phyloP scores from a whole-genome alignment of 2,329 filamentous ascomycete genomes.

The Ophiocordyceps camponoti-rufipedis region DNA sequence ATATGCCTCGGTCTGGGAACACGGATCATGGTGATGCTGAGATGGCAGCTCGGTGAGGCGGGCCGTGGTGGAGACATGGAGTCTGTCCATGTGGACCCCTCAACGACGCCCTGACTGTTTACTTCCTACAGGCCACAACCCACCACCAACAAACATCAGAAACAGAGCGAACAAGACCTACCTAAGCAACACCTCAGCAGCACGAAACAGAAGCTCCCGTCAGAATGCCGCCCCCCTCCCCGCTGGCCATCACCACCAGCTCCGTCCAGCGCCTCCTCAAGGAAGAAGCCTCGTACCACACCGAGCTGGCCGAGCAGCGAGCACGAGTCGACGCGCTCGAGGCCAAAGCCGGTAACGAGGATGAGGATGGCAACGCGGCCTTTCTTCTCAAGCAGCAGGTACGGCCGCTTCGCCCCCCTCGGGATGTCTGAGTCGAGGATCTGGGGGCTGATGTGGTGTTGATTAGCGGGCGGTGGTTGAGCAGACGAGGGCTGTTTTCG shows the following conservation, averaged over 20 bases:
- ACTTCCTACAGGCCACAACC: neutral
- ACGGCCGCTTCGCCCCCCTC: slow-evolving; percentile 1
- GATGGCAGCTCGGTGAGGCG: too few species aligned
- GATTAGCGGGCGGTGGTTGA: slow-evolving; percentile 58
- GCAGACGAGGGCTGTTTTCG: slow-evolving; percentile 75
- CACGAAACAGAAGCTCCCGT: neutral
- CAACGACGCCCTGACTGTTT: too few species aligned
- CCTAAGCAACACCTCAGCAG: neutral
- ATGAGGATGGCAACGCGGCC: slow-evolving; percentile 53
- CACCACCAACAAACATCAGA: neutral
- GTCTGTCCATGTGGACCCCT: too few species aligned
- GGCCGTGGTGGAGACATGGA: too few species aligned
- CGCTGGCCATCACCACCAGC: slow-evolving; percentile 62
- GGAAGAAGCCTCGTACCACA: slow-evolving; percentile 80
- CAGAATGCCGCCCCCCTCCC: slow-evolving; percentile 61
- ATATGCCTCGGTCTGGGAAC: too few species aligned
- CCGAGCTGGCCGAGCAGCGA: slow-evolving; percentile 62
- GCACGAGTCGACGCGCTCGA: slow-evolving; percentile 51
- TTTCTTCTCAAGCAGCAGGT: slow-evolving; percentile 81
- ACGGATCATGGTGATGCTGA: too few species aligned
- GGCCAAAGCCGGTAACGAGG: slow-evolving; percentile 28
- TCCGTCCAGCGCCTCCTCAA: slow-evolving; percentile 73
- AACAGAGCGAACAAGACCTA: too few species aligned
- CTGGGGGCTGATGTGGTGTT: neutral
- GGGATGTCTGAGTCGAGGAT: too few species aligned